These are phyloP conservation scores for rapeseed (Brassica napus) DNA, from an alignment of 345 rosid genomes.

Conservation along the genomic window DNA sequence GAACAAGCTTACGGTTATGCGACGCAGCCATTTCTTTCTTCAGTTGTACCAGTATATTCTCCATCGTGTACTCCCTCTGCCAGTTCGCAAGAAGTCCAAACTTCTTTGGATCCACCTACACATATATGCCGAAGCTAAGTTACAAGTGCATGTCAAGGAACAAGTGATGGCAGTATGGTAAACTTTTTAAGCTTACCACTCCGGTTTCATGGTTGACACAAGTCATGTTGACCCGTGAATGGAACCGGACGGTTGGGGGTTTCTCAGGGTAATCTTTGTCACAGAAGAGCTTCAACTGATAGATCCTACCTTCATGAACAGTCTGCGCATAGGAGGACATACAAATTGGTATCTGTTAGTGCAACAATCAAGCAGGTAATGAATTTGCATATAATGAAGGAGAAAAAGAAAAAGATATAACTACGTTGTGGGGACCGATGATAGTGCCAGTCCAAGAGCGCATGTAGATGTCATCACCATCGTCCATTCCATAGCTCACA, in stretches of 20 bases:
- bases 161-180: background rate
- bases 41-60: slow-evolving; percentile 69
- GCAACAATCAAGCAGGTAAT: background rate
- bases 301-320: slow-evolving; percentile 95
- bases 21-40: slow-evolving; percentile 79
- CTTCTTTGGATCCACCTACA: slow-evolving; percentile 72
- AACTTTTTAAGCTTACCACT: slow-evolving; percentile 53
- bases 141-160: background rate
- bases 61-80: slow-evolving; percentile 82
- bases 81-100: slow-evolving; percentile 72
- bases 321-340: slow-evolving; percentile 47
- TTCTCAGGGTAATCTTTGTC: slow-evolving; percentile 97
- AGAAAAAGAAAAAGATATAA: slow-evolving; percentile 30
- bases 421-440: slow-evolving; percentile 92
- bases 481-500: slow-evolving; percentile 99
- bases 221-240: slow-evolving; percentile 89
- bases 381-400: background rate
- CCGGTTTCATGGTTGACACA: slow-evolving; percentile 96
- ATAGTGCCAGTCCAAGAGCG: slow-evolving; percentile 97
- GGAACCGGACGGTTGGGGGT: slow-evolving; percentile 94
- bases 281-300: slow-evolving; percentile 96
- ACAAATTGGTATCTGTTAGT: background rate
- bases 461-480: slow-evolving; percentile 90
- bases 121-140: background rate
- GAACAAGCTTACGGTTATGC: slow-evolving; percentile 78